These are phyloP conservation scores for Xylariaceae sp. DNA, from an alignment of 2,329 filamentous ascomycete species.

Conservation along the genomic window DNA sequence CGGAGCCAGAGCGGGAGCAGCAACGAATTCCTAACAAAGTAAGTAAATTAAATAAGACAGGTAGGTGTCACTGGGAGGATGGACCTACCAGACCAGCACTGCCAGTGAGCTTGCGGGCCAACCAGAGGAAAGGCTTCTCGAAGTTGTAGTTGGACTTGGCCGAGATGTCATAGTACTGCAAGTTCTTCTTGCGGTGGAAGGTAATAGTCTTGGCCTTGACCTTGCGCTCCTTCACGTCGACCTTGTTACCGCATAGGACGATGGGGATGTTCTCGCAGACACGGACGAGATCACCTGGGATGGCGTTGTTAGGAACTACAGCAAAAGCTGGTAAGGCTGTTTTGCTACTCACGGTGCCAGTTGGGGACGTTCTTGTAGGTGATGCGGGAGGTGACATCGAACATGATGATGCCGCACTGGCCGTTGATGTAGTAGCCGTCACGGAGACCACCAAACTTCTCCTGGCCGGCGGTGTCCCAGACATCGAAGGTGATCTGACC, in stretches of 20 bases:
- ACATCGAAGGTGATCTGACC: conserved; percentile 98
- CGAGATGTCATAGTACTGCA: conserved; percentile 99
- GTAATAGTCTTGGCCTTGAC: conserved; percentile 99
- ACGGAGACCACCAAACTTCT: conserved; percentile 99
- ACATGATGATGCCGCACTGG: conserved; percentile 99
- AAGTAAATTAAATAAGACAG: conserved; percentile 26
- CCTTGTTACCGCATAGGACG: conserved; percentile 98
- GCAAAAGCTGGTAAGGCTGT: background rate
- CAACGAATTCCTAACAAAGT: conserved; percentile 79
- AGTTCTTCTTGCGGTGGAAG: conserved; percentile 99
- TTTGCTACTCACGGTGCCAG: conserved; percentile 86
- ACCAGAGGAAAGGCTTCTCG: conserved; percentile 99
- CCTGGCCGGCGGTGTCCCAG: conserved; percentile 98
- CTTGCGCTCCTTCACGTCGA: conserved; percentile 99
- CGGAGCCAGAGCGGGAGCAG: conserved; percentile 88
- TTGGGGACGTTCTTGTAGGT: conserved; percentile 99
- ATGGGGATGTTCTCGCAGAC: conserved; percentile 99
- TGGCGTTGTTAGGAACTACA: conserved; percentile 15
- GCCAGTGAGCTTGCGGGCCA: conserved; percentile 96
- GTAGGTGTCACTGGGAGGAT: conserved; percentile 1
- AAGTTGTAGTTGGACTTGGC: conserved; percentile 99
- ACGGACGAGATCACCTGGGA: conserved; percentile 87
- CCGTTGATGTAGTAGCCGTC: conserved; percentile 99
- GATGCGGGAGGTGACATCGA: conserved; percentile 98
- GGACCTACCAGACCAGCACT: conserved; percentile 75